Conservation (phyloP, 805 yeast species). For the Kazachstania taianensis region DNA sequence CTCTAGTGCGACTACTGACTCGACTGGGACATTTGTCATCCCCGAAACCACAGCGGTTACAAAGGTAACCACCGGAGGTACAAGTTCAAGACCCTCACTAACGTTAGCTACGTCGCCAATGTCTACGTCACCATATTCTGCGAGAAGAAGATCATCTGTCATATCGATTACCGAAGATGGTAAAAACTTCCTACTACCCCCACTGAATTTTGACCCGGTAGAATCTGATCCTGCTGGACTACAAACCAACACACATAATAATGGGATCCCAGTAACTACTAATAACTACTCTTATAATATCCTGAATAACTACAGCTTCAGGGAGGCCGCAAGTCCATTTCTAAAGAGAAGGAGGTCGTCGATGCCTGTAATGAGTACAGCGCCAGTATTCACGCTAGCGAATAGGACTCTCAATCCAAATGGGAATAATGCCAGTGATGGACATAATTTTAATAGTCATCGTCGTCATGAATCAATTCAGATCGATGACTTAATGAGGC, state of each 20-base stretch:
- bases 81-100: slow-evolving; percentile 1
- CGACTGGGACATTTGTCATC: no score
- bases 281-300: no score
- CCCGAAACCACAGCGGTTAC: not conserved
- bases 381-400: no score
- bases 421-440: not conserved
- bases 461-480: no score
- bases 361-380: not conserved
- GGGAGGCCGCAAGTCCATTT: not conserved
- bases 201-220: slow-evolving; percentile 8
- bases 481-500: no score
- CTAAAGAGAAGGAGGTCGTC: not conserved
- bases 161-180: slow-evolving; percentile 11
- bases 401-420: no score
- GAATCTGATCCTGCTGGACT: slow-evolving; percentile 1
- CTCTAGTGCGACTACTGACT: not conserved
- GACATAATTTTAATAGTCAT: no score
- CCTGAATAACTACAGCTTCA: not conserved
- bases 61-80: not conserved
- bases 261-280: no score
- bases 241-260: no score
- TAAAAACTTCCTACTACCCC: slow-evolving; percentile 9
- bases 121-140: slow-evolving; percentile 1
- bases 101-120: slow-evolving; percentile 7
- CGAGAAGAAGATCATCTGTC: slow-evolving; percentile 9